phyloP scores from a whole-genome alignment of 2,329 filamentous ascomycete genomes.

The Cladosporium sp. region DNA sequence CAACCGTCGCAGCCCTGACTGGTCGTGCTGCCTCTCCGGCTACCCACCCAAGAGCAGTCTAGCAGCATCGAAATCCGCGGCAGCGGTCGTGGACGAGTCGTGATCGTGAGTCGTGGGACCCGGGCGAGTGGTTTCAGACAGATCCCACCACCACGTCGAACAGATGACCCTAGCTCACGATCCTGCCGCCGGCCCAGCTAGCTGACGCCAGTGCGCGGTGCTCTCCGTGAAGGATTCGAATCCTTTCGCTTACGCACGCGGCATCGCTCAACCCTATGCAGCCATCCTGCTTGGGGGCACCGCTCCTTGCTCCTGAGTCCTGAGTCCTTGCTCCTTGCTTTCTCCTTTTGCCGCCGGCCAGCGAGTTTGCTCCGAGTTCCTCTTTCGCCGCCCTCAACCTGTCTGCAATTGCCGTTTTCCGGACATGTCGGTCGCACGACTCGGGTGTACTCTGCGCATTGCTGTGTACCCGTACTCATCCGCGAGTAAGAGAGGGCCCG shows the following conservation, averaged over 20 bases:
- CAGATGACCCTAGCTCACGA: constrained; percentile 17
- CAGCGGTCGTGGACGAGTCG: not conserved
- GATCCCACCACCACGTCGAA: constrained; percentile 15
- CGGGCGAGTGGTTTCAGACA: constrained; percentile 19
- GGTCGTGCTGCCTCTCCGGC: not conserved
- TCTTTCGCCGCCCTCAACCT: constrained; percentile 2
- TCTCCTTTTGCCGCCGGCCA: not conserved
- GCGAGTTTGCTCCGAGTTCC: constrained; percentile 6
- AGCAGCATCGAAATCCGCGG: constrained; percentile 5
- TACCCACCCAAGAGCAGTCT: not conserved
- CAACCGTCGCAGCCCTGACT: not conserved
- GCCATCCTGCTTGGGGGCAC: constrained; percentile 1
- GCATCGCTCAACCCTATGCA: constrained; percentile 14
- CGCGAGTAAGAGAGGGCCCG: not conserved
- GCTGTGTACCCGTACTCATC: not conserved
- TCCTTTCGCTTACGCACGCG: constrained; percentile 19
- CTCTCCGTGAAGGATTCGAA: constrained; percentile 18
- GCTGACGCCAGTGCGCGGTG: constrained; percentile 5
- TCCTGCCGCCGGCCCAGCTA: constrained; percentile 5
- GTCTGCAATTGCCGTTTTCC: constrained; percentile 1
- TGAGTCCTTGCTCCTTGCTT: not conserved
- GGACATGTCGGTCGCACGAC: not conserved
- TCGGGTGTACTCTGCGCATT: not conserved
- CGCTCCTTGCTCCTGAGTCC: not conserved
- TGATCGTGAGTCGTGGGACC: constrained; percentile 5